Evolutionary conservation across 495 filamentous ascomycete species (phyloP).

Genomic region (Penicillium nucicola): DNA sequence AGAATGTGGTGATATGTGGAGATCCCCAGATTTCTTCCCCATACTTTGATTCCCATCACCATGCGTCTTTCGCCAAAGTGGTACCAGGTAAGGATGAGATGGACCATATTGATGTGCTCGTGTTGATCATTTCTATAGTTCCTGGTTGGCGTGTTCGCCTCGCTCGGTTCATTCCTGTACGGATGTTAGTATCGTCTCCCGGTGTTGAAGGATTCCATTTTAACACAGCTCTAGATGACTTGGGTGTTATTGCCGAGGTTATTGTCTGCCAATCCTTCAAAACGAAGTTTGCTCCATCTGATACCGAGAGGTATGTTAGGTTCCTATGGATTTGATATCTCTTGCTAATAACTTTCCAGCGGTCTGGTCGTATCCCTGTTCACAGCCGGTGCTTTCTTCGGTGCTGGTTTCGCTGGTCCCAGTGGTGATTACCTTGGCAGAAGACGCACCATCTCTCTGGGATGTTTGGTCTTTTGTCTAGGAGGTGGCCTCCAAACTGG

Average conservation of each 20-base stretch:
- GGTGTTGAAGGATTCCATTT: slow-evolving; percentile 10
- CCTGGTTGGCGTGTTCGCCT: slow-evolving; percentile 61
- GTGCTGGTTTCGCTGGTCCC: slow-evolving; percentile 36
- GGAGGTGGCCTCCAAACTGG: slow-evolving; percentile 43
- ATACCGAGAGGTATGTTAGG: slow-evolving; percentile 51
- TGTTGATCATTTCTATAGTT: slow-evolving; percentile 37
- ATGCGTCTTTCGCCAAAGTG: slow-evolving; percentile 54
- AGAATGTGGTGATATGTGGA: slow-evolving; percentile 9
- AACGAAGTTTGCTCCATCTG: slow-evolving; percentile 46
- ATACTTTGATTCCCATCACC: slow-evolving; percentile 4
- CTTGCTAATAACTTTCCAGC: slow-evolving; percentile 23
- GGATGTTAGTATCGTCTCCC: slow-evolving; percentile 38
- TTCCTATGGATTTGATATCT: not conserved
- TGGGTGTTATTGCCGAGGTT: slow-evolving; percentile 61
- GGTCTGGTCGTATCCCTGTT: slow-evolving; percentile 68
- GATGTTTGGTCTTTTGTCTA: slow-evolving; percentile 41
- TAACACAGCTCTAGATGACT: slow-evolving; percentile 33
- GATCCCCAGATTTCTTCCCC: slow-evolving; percentile 17
- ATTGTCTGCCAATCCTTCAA: slow-evolving; percentile 50
- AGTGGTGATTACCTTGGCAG: slow-evolving; percentile 39
- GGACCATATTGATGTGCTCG: not conserved
- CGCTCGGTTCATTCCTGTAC: slow-evolving; percentile 58
- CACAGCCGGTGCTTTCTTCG: slow-evolving; percentile 49
- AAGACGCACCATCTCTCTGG: slow-evolving; percentile 41
- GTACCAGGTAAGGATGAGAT: slow-evolving; percentile 47